Conservation (phyloP, 148 eudicot species). For the Spergularia marina region DNA sequence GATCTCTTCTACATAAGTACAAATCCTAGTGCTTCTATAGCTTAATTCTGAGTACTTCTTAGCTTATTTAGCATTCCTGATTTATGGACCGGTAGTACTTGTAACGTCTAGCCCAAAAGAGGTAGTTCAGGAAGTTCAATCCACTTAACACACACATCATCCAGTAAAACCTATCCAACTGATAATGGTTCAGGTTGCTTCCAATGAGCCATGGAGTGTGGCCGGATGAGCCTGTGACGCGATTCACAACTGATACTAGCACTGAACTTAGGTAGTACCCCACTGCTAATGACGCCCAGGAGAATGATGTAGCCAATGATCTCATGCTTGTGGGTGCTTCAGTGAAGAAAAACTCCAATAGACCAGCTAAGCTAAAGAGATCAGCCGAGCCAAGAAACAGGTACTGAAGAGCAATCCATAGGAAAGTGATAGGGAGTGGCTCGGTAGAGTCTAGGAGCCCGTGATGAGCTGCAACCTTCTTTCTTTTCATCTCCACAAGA, state of each 20-base stretch:
- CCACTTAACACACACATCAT: constrained; percentile 69
- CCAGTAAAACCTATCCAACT: constrained; percentile 82
- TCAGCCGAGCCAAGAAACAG: constrained; percentile 89
- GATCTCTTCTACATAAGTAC: background rate
- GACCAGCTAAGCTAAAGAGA: constrained; percentile 81
- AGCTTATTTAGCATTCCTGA: background rate
- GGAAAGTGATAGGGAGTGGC: constrained; percentile 72
- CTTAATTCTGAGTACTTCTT: background rate
- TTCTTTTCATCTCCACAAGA: constrained; percentile 61
- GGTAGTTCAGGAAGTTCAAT: constrained; percentile 57
- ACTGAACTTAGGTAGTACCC: constrained; percentile 90
- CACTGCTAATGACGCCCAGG: constrained; percentile 87
- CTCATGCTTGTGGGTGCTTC: constrained; percentile 85
- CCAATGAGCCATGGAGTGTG: constrained; percentile 78
- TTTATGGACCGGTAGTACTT: constrained; percentile 46
- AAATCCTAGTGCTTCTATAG: background rate
- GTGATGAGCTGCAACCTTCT: constrained; percentile 38
- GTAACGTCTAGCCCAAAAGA: constrained; percentile 65
- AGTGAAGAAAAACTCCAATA: constrained; percentile 92
- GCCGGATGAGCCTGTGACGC: constrained; percentile 37
- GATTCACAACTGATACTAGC: constrained; percentile 58
- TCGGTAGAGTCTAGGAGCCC: constrained; percentile 46
- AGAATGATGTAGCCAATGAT: constrained; percentile 78
- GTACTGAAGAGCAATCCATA: constrained; percentile 81
- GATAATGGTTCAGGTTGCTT: constrained; percentile 65